Evolutionary conservation across 495 filamentous ascomycete genomes (phyloP).

Genomic region (Hyphodiscus hymeniophilus): DNA sequence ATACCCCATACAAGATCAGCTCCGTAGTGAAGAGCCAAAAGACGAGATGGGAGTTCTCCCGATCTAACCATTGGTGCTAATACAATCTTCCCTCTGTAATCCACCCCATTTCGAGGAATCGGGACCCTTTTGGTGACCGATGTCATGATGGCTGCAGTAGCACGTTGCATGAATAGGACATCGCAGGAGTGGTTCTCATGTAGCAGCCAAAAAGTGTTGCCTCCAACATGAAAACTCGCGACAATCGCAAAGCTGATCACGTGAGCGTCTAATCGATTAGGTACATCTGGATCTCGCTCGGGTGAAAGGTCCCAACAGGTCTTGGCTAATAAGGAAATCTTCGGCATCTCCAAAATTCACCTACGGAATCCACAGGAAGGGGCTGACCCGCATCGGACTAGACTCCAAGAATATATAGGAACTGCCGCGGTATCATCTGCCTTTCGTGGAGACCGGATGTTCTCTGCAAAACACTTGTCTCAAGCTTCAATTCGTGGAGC

Average conservation of each 20-base stretch:
- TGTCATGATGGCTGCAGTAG: conserved; percentile 41
- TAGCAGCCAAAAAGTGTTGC: neutral
- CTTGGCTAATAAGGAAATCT: too few relatives aligned
- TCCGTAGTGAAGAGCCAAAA: conserved; percentile 85
- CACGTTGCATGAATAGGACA: conserved; percentile 20
- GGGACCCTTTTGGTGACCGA: conserved; percentile 55
- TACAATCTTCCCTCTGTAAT: conserved; percentile 87
- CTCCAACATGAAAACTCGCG: neutral
- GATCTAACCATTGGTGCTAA: conserved; percentile 96
- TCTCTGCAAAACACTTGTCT: conserved; percentile 3
- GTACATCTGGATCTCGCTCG: neutral
- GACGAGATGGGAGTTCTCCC: conserved; percentile 83
- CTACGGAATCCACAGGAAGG: neutral
- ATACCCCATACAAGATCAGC: conserved; percentile 93
- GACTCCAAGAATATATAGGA: neutral
- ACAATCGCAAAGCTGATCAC: neutral
- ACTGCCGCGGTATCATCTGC: neutral
- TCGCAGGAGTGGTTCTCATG: conserved; percentile 1
- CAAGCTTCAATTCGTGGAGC: conserved; percentile 1
- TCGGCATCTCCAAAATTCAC: neutral
- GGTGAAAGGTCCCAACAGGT: too few relatives aligned
- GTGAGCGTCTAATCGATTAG: neutral
- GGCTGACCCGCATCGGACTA: too few relatives aligned
- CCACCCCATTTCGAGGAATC: conserved; percentile 81
- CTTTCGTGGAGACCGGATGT: conserved; percentile 11